Evolutionary conservation across 2,329 filamentous ascomycete species (phyloP), one percentile per base, ranked within the genome.

Genomic region (Sporothrix inflata): DNA sequence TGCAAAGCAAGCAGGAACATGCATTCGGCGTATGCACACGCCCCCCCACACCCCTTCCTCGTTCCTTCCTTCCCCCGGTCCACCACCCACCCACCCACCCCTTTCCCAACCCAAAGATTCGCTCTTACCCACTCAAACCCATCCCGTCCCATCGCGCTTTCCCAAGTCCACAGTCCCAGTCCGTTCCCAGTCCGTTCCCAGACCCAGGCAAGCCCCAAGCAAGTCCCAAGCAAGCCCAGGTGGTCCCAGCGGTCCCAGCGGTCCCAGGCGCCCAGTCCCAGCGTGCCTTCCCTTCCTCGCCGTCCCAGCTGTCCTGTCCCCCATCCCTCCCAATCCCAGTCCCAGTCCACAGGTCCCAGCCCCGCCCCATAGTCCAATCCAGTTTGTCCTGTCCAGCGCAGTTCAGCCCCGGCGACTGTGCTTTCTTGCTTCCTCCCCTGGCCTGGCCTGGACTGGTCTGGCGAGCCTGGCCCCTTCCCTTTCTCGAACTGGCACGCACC

Each of bases 41-140:
- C 72, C 72, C 72, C 68, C 61, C 65, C 45, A 40, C 57, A 40
- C 38, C 42, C 42, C 42, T 49, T 38, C 49, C 57, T 45, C 60
- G 30, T 47, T 47, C 40, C 57, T 45, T 57, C 49, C 67, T 47
- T 53, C 66, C 67, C 69, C 69, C 42, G 34, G 55, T 27, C 69
- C 67, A 45, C 55, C 42, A 45, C 24, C 70, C 45, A 38, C 49
- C 70, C 51, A 68, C 30, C 69, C 66, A 69, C 70, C 73, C 72
- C 63, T 72, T 70, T 72, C 69, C 71, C 65, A 71, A 34, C 55
- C 73, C 71, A 47, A 70, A 74, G 71, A 68, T 70, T 73, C 51
- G 42, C 49, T 71, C 60, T 57, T 74, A 69, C 67, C 72, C 73
- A 67, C 71, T 71, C 70, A 60, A 60, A 63, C 61, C 45, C 71